Evolutionary conservation across 2,329 filamentous ascomycete genomes (phyloP), one percentile per base, ranked within the genome.

Genomic region (Aspergillus aculeatinus): DNA sequence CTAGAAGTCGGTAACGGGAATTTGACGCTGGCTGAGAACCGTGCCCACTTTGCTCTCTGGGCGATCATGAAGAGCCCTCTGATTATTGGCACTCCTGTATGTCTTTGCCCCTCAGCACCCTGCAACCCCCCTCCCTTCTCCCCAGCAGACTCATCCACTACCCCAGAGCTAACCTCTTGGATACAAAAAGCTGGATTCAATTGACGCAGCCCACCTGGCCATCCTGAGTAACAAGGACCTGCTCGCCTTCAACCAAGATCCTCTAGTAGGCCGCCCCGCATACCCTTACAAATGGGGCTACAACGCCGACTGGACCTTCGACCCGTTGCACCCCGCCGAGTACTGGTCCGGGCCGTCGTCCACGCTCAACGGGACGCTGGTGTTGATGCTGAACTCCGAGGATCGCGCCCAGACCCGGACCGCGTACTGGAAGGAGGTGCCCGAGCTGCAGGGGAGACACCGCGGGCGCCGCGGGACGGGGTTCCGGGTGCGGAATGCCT

Each of bases 41-140:
- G 80, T 19, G 78, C 79, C 2, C 82, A 84, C 64, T 84, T 84
- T 64, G 79, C 79, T 4, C 67, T 84, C 4, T 85, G 82, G 82
- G 80, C 79, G 0, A 75, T 76, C 1, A 77, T 84, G 72, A 83
- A 82, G 67, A 77, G 75, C 5, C 81, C 82, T 0, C 65, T 85
- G 21, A 75, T 84, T 27, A 82, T 84, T 51, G 81, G 82, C 12
- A 74, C 73, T 14, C 60, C 68, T 4, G 73, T 76, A 69, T n/a
- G 59, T 62, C 19, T 16, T 12, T 16, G 11, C 12, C 33, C 12
- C 33, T 16, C 12, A 12, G 16, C 33, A 2, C 33, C 33, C 33
- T 2, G 9, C 7, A 29, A 29, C 33, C 25, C 23, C 25, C 39
- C 6, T 0, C 11, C 33, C 55, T 48, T 10, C 48, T 16, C 19